phyloP scores from a whole-genome alignment of 352 stramenopile genomes.

The Globisporangium splendens region DNA sequence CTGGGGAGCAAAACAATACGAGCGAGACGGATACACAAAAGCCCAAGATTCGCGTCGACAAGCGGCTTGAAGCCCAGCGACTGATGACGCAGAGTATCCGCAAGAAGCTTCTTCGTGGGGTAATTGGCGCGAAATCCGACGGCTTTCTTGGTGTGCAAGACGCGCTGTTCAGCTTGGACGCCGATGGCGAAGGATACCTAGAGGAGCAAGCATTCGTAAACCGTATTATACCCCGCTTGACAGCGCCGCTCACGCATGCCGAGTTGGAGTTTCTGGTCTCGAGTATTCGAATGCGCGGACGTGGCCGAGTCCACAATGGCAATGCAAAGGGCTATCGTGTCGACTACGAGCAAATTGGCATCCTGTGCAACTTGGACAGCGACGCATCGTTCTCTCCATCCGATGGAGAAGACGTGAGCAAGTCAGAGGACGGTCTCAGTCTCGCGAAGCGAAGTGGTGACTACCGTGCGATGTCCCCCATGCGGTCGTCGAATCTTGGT shows the following conservation, averaged over 20 bases:
- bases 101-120: slow-evolving; percentile 45
- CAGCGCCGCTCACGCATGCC: slow-evolving; percentile 33
- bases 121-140: slow-evolving; percentile 24
- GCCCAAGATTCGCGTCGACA: slow-evolving; percentile 37
- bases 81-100: slow-evolving; percentile 45
- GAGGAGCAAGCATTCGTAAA: slow-evolving; percentile 35
- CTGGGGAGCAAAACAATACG: no score
- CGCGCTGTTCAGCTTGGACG: slow-evolving; percentile 32
- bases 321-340: slow-evolving; percentile 18
- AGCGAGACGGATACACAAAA: slow-evolving; percentile 11
- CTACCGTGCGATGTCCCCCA: no score
- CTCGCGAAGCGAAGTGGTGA: no score
- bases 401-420: slow-evolving; percentile 16
- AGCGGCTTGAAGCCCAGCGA: slow-evolving; percentile 43
- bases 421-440: background rate
- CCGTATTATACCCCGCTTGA: slow-evolving; percentile 36
- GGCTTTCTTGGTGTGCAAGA: slow-evolving; percentile 48
- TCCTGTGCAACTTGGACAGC: slow-evolving; percentile 45
- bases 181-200: slow-evolving; percentile 31
- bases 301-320: background rate
- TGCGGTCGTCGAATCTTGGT: slow-evolving; percentile 11
- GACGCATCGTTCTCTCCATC: slow-evolving; percentile 37
- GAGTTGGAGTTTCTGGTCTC: slow-evolving; percentile 47
- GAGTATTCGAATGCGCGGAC: slow-evolving; percentile 26
- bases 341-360: slow-evolving; percentile 54